Conservation (phyloP, 2,329 filamentous ascomycete genomes). For the Balansia obtecta region DNA sequence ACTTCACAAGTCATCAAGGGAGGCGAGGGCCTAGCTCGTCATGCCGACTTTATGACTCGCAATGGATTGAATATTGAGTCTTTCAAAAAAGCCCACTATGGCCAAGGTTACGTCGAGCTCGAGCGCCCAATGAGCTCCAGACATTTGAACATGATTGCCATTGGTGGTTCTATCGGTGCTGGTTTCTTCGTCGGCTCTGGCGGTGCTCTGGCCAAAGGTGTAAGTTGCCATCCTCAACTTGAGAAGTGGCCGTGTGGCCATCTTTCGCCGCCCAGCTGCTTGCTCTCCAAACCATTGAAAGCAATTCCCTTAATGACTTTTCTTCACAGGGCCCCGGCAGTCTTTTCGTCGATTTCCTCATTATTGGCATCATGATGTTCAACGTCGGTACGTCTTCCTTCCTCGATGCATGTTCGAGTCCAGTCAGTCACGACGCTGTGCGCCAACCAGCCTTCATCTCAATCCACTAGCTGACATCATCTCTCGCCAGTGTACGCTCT, state of each 20-base stretch:
- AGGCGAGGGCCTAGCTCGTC: slow-evolving; percentile 9
- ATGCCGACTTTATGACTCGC: slow-evolving; percentile 22
- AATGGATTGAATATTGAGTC: slow-evolving; percentile 25
- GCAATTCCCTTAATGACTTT: not conserved
- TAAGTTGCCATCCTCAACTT: slow-evolving; percentile 13
- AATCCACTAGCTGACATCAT: not conserved
- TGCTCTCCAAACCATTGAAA: not conserved
- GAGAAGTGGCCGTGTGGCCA: not conserved
- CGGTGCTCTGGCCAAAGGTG: slow-evolving; percentile 33
- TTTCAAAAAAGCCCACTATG: slow-evolving; percentile 24
- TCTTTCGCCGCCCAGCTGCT: not conserved
- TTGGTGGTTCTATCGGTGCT: slow-evolving; percentile 39
- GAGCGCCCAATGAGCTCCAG: slow-evolving; percentile 36
- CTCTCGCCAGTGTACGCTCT: slow-evolving; percentile 35
- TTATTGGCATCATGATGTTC: slow-evolving; percentile 48
- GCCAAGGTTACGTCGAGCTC: slow-evolving; percentile 21
- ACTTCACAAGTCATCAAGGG: slow-evolving; percentile 9
- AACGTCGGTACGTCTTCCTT: slow-evolving; percentile 29
- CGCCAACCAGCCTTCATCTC: not conserved
- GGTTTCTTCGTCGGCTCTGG: slow-evolving; percentile 51
- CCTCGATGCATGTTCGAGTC: too few relatives aligned
- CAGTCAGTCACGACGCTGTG: too few relatives aligned
- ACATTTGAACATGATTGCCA: slow-evolving; percentile 48
- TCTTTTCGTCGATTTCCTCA: slow-evolving; percentile 36
- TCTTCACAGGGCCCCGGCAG: slow-evolving; percentile 25